phyloP scores from a whole-genome alignment of 139 green algal genomes.

The Choricystis sp. region DNA sequence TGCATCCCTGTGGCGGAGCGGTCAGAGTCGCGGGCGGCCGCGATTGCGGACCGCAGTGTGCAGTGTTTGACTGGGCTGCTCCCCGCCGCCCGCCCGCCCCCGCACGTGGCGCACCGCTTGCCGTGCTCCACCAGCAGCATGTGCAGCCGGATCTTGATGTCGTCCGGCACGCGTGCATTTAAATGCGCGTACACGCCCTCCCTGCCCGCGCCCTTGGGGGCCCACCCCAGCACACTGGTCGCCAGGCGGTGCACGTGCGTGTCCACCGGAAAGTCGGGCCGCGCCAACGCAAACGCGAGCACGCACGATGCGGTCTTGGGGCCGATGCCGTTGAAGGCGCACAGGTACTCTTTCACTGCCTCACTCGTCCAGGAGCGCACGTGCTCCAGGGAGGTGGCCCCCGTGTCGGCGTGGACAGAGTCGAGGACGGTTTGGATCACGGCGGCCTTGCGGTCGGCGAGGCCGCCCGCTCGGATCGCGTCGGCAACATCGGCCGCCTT shows the following conservation, averaged over 20 bases:
- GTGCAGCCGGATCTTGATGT: constrained; percentile 47
- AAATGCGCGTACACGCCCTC: constrained; percentile 56
- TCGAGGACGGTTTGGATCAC: constrained; percentile 47
- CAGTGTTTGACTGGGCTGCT: no score
- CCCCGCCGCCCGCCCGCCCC: no score
- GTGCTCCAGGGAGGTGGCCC: constrained; percentile 37
- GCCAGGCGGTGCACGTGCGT: constrained; percentile 58
- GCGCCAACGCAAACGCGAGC: constrained; percentile 45
- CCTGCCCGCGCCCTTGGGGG: constrained; percentile 27
- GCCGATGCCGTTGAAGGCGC: constrained; percentile 45
- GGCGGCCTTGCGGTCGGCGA: constrained; percentile 48
- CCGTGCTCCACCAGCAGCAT: constrained; percentile 61
- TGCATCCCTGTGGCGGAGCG: no score
- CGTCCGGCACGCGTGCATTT: constrained; percentile 38
- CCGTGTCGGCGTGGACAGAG: constrained; percentile 28
- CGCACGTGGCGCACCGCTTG: constrained; percentile 50
- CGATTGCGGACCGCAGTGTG: no score
- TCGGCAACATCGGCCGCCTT: constrained; percentile 9
- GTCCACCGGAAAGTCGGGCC: constrained; percentile 55
- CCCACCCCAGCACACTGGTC: constrained; percentile 31
- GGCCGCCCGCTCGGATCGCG: constrained; percentile 25
- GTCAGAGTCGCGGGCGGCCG: no score
- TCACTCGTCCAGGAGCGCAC: constrained; percentile 23
- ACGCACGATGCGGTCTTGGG: constrained; percentile 53
- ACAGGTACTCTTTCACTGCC: constrained; percentile 28